These are phyloP conservation scores for Saccharomycopsis hybrid DNA, from an alignment of 1,139 yeast species.

Conservation along the genomic window DNA sequence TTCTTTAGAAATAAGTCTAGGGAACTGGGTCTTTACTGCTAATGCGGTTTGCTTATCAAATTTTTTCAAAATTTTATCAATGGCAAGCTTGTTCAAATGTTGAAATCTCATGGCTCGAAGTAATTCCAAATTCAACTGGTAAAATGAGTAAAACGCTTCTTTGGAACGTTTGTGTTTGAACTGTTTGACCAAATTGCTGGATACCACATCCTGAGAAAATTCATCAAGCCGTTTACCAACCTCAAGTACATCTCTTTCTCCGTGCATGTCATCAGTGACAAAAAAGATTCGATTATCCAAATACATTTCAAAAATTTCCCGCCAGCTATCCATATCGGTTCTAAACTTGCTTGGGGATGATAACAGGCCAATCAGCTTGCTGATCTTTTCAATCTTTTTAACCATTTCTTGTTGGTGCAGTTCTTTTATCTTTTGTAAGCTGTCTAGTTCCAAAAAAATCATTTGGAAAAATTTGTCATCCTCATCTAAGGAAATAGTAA, in stretches of 20 bases:
- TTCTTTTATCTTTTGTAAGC: constrained; percentile 40
- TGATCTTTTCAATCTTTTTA: constrained; percentile 38
- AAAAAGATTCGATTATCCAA: constrained; percentile 63
- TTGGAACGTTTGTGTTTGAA: constrained; percentile 47
- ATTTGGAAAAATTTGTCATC: constrained; percentile 50
- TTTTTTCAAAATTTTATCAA: constrained; percentile 62
- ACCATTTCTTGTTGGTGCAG: constrained; percentile 42
- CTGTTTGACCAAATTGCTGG: constrained; percentile 34
- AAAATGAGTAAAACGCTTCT: constrained; percentile 44
- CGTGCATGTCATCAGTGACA: constrained; percentile 46
- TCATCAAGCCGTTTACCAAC: constrained; percentile 32
- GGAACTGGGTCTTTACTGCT: constrained; percentile 42
- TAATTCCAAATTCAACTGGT: constrained; percentile 47
- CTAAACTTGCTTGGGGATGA: constrained; percentile 38
- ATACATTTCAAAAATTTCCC: constrained; percentile 58
- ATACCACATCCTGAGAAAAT: constrained; percentile 41
- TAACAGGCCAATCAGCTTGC: constrained; percentile 34
- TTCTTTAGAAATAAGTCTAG: constrained; percentile 39
- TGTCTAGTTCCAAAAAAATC: constrained; percentile 46
- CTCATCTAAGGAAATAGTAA: constrained; percentile 18
- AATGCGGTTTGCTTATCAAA: constrained; percentile 68
- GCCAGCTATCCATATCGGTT: constrained; percentile 63
- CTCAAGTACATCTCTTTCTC: constrained; percentile 36
- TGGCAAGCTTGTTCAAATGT: constrained; percentile 55
- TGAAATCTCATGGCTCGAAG: constrained; percentile 57